Evolutionary conservation across 108 stramenopile genomes (phyloP).

Genomic region (Schizochytrium sp.): DNA sequence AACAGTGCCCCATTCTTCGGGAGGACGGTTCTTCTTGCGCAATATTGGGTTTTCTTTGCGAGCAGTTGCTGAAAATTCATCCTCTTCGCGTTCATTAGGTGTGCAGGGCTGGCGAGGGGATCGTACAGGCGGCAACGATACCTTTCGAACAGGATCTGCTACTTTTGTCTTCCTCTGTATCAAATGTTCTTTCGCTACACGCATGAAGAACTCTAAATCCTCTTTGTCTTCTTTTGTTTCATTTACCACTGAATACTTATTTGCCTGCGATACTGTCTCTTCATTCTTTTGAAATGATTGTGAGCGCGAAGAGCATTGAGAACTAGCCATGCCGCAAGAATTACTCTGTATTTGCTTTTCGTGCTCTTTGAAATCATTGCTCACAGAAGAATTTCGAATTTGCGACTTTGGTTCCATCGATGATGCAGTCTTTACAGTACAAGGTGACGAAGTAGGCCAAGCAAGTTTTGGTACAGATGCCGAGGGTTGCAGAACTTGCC

Average conservation of each 20-base stretch:
- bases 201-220: constrained; percentile 36
- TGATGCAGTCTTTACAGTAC: background rate
- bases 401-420: too few species aligned
- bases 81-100: background rate
- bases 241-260: background rate
- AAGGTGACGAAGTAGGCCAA: background rate
- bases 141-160: background rate
- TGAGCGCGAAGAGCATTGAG: too few species aligned
- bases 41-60: background rate
- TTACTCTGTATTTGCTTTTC: too few species aligned
- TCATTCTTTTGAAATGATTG: background rate
- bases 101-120: background rate
- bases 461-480: background rate
- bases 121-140: background rate
- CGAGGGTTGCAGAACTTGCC: background rate
- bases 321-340: too few species aligned
- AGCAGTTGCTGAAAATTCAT: background rate
- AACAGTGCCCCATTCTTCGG: constrained; percentile 22
- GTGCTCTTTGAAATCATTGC: too few species aligned
- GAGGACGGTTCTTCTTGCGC: background rate
- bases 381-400: too few species aligned
- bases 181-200: background rate
- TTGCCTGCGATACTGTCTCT: background rate
- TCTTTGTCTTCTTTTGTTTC: background rate
- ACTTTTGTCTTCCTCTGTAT: background rate